phyloP scores from a whole-genome alignment of 805 yeast genomes.

The Huiozyma sinensis region DNA sequence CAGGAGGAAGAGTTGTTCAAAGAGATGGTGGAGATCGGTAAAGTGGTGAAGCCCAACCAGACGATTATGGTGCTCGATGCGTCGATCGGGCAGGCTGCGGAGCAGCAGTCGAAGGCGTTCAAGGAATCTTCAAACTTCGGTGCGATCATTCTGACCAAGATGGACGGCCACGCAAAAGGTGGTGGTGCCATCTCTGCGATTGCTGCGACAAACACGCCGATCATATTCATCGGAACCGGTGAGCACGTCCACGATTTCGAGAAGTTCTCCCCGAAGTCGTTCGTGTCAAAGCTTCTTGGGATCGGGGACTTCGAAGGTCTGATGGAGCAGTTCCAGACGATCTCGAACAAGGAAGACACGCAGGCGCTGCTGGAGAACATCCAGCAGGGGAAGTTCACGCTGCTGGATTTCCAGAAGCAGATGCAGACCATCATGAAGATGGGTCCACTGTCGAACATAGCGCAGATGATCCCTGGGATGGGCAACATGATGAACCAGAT shows the following conservation, averaged over 20 bases:
- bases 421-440: constrained; percentile 91
- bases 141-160: constrained; percentile 84
- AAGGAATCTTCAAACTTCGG: constrained; percentile 91
- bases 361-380: constrained; percentile 85
- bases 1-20: constrained; percentile 86
- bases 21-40: constrained; percentile 90
- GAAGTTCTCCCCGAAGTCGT: constrained; percentile 78
- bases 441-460: constrained; percentile 93
- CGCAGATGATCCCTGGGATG: constrained; percentile 91
- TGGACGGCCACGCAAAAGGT: constrained; percentile 99
- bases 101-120: constrained; percentile 86
- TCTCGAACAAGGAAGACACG: constrained; percentile 71
- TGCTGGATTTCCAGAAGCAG: constrained; percentile 85
- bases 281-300: constrained; percentile 84
- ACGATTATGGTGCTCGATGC: constrained; percentile 97
- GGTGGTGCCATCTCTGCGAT: constrained; percentile 99
- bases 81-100: constrained; percentile 97
- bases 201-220: constrained; percentile 92
- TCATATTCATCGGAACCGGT: constrained; percentile 95
- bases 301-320: constrained; percentile 92
- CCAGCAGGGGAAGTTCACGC: constrained; percentile 89
- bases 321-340: constrained; percentile 77
- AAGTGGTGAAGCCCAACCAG: constrained; percentile 84
- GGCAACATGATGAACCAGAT: constrained; percentile 76
- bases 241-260: constrained; percentile 93